Base-by-base conservation (phyloP, 495 filamentous ascomycete species). In the Amorphotheca resinae region DNA sequence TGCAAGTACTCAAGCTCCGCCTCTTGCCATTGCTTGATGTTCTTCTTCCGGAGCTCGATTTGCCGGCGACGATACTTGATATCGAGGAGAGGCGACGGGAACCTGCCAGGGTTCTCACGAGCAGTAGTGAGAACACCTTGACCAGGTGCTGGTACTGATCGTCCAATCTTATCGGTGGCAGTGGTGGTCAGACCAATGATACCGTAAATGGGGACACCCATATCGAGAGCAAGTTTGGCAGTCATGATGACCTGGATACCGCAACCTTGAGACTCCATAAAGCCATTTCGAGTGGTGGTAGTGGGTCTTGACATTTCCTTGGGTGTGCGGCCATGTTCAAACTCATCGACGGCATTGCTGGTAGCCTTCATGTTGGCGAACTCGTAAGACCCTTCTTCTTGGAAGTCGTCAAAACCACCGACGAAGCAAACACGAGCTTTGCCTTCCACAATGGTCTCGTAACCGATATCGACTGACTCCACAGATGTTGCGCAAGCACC, bases 301-400 rank as follows among this genome's bases (percentile, higher is more conserved):
- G 91, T 91, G 1, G 91, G 91, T 33, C 91, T 77, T 0, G 91
- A 99, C 91, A 99, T 99, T 66, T 99, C 91, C 57, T 77, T 77
- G 0, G 91, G 93, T 25, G 91, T 95, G 49, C 91, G 83, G 25
- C 91, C 91, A 53, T 95, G 89, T 5, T 83, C 87, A 54, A 96
- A 84, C 56, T 96, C 91, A 47, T 95, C 87, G 41, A 94, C 80
- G 18, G 88, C 86, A 53, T 95, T 99, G 71, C 84, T 93, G 33
- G 91, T 99, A 23, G 91, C 91, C 64, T 93, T 93, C 91, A 99
- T 99, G 67, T 99, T 99, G 70, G 91, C 91, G 58, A 99, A 99
- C 63, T 99, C 91, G 52, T 95, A 96, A 3, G 91, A 95, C 39
- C 93, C 91, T 66, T 99, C 91, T 65, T 99, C 91, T 51, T 93